Evolutionary conservation across 768 basidiomycete genomes (phyloP).

Genomic region (Sarcodon aspratus): DNA sequence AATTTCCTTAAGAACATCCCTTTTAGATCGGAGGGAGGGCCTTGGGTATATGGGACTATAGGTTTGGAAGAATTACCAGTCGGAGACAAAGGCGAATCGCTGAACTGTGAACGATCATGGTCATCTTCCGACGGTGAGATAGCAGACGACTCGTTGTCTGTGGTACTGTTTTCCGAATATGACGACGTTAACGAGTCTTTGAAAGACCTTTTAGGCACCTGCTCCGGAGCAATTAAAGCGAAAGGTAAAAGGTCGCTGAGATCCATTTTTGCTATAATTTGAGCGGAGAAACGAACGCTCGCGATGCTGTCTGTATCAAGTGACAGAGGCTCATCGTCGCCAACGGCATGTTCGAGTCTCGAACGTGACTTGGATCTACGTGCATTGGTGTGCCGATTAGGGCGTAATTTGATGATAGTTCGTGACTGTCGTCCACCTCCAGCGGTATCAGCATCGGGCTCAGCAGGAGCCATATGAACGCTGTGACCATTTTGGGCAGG

Average conservation of each 20-base stretch:
- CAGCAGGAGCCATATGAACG: slow-evolving; percentile 13
- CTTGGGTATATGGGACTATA: slow-evolving; percentile 30
- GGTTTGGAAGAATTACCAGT: slow-evolving; percentile 11
- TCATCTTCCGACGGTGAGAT: slow-evolving; percentile 30
- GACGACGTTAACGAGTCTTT: slow-evolving; percentile 14
- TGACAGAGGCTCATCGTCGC: slow-evolving; percentile 6
- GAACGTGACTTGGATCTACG: slow-evolving; percentile 45
- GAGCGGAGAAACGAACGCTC: slow-evolving; percentile 68
- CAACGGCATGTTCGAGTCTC: slow-evolving; percentile 46
- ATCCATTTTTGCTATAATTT: slow-evolving; percentile 49
- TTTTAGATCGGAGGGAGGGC: slow-evolving; percentile 55
- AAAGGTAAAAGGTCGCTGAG: slow-evolving; percentile 58
- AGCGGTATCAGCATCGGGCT: slow-evolving; percentile 30
- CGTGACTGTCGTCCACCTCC: slow-evolving; percentile 47
- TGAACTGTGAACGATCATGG: slow-evolving; percentile 16
- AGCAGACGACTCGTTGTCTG: slow-evolving; percentile 20
- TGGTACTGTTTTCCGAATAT: slow-evolving; percentile 16
- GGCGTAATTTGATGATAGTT: slow-evolving; percentile 66
- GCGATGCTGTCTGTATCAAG: slow-evolving; percentile 58
- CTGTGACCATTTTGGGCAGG: slow-evolving; percentile 4
- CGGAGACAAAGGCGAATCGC: slow-evolving; percentile 3
- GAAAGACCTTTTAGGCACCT: slow-evolving; percentile 18
- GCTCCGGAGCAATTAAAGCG: slow-evolving; percentile 69
- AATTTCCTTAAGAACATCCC: slow-evolving; percentile 72
- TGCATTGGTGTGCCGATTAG: slow-evolving; percentile 29